These are phyloP conservation scores for Globisporangium splendens DNA, from an alignment of 352 stramenopile genomes.

Conservation along the genomic window DNA sequence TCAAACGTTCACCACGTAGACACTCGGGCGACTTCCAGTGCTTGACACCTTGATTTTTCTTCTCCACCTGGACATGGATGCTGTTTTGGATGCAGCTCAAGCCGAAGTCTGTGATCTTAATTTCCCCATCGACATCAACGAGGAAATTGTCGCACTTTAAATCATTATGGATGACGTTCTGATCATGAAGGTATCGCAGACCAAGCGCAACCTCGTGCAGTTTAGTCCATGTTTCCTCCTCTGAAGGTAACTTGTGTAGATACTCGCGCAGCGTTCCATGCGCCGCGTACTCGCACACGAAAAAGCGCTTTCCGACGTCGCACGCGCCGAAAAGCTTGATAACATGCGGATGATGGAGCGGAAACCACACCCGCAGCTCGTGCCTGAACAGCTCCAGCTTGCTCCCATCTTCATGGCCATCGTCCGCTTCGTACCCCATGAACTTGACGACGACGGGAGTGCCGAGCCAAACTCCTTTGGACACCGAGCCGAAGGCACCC, in stretches of 20 bases:
- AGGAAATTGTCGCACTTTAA: conserved; percentile 13
- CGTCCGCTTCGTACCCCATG: conserved; percentile 3
- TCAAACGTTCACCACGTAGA: not conserved
- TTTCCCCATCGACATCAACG: not conserved
- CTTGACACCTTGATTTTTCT: not conserved
- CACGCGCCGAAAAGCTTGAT: conserved; percentile 9
- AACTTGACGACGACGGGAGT: conserved; percentile 9
- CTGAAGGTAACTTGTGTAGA: not conserved
- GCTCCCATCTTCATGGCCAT: not conserved
- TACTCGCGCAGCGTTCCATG: not conserved
- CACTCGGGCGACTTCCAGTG: conserved; percentile 3
- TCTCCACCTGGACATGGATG: not conserved
- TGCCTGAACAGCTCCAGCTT: conserved; percentile 4
- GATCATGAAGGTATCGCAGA: conserved; percentile 4
- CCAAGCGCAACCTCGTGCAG: not conserved
- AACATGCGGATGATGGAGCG: conserved; percentile 4
- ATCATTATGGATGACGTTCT: conserved; percentile 5
- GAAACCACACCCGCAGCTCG: conserved; percentile 10
- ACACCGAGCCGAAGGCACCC: conserved; percentile 1
- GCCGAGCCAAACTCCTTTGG: not conserved
- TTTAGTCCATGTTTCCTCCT: not conserved
- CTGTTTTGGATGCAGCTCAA: conserved; percentile 10
- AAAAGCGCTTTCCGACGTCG: conserved; percentile 1
- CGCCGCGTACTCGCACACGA: conserved; percentile 5
- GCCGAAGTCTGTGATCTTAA: conserved; percentile 12